These are phyloP conservation scores for Decorospora gaudefroyi DNA, from an alignment of 2,329 filamentous ascomycete species.

Conservation along the genomic window DNA sequence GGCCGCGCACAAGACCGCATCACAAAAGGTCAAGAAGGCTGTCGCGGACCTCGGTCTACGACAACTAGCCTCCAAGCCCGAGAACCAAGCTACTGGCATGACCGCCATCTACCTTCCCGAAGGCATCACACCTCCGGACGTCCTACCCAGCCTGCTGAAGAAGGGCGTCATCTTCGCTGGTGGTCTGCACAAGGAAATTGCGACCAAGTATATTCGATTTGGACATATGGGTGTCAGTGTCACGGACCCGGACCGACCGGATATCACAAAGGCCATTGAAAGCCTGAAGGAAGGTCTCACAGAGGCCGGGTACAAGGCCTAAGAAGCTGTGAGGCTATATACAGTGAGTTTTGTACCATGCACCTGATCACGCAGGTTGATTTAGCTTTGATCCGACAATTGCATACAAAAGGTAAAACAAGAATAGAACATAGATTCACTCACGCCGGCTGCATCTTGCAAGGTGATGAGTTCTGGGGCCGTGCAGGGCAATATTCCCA, in stretches of 20 bases:
- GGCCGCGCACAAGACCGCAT: constrained; percentile 75
- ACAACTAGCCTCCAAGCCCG: constrained; percentile 81
- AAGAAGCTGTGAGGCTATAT: not conserved
- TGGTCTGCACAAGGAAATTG: constrained; percentile 94
- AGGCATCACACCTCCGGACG: constrained; percentile 74
- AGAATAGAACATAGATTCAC: too few species aligned
- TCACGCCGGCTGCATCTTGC: too few species aligned
- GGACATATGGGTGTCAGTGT: constrained; percentile 98
- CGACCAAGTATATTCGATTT: constrained; percentile 89
- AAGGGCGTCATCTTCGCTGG: constrained; percentile 93
- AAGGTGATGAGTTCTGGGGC: too few species aligned
- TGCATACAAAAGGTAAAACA: too few species aligned
- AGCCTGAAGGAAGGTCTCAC: constrained; percentile 74
- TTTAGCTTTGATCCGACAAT: too few species aligned
- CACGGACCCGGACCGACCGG: constrained; percentile 75
- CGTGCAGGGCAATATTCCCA: too few species aligned
- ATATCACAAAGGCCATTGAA: constrained; percentile 82
- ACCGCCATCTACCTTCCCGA: constrained; percentile 96
- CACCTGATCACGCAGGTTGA: too few species aligned
- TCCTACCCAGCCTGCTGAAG: constrained; percentile 82
- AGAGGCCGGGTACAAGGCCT: constrained; percentile 69
- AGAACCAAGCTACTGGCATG: constrained; percentile 96
- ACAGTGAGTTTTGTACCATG: too few species aligned
- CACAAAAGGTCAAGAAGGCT: constrained; percentile 83
- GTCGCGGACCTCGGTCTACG: constrained; percentile 80